These are phyloP conservation scores for Fistulinella cinereoalba DNA, from an alignment of 1,284 basidiomycete genomes.

Conservation along the genomic window DNA sequence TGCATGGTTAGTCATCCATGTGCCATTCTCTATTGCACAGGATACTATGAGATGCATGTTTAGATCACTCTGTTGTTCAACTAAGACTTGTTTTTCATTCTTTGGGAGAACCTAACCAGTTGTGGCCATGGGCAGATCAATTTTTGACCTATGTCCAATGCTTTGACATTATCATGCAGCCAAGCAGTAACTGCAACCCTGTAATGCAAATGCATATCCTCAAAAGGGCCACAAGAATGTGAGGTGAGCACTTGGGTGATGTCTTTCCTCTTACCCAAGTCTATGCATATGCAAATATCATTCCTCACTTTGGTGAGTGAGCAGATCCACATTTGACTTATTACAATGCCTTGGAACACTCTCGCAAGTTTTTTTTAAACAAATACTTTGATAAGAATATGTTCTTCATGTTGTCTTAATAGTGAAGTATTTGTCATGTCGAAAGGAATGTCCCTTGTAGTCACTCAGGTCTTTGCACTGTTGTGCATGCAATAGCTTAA, in stretches of 20 bases:
- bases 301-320: constrained; percentile 3
- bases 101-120: no score
- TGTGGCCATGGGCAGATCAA: neutral
- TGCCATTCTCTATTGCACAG: no score
- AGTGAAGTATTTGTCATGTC: no score
- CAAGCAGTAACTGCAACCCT: neutral
- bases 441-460: no score
- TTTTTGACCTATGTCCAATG: neutral
- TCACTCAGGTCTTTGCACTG: no score
- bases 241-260: neutral
- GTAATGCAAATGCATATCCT: constrained; percentile 6
- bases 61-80: constrained; percentile 8
- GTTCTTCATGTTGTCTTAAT: no score
- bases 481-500: no score
- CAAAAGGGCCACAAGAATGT: neutral
- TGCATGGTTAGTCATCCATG: no score
- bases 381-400: no score
- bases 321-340: neutral
- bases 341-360: constrained; percentile 1
- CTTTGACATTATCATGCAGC: neutral
- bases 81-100: constrained; percentile 1
- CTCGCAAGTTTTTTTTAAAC: constrained; percentile 5
- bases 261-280: constrained; percentile 7
- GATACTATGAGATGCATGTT: neutral
- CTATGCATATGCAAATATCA: neutral